Evolutionary conservation across 805 yeast species (phyloP), one percentile per base, ranked within the genome.

Genomic region (Huiozyma sinensis): DNA sequence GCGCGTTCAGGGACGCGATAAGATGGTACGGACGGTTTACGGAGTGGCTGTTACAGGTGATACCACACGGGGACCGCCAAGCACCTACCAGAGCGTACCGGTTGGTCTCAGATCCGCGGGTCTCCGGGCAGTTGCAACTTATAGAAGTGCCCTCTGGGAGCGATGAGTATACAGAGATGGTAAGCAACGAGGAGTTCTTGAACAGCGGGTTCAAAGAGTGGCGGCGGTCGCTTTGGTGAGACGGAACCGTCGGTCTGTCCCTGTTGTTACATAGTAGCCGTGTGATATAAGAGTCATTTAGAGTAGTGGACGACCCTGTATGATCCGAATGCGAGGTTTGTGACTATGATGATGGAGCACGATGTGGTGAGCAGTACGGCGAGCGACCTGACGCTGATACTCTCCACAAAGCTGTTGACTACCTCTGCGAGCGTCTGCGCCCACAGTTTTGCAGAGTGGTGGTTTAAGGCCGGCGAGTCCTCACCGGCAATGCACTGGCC

Each of bases 361-460:
- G 74, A 58, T 17, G 75, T 51, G 1, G 72, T 39, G 4, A 68
- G 47, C 11, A 79, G 52, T 43, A 79, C 69, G 4, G 75, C 48
- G 57, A 83, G 69, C 4, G 88, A 69, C 58, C 83, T 81, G 75
- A 84, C 73, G 31, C 81, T 75, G 34, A 86, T 80, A 2, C 85
- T 82, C 45, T 72, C 75, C 24, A 84, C 64, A 54, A 86, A 86
- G 1, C 88, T 78, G 61, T 87, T 83, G 38, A 87, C 67, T 6
- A 85, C 83, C 49, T 83, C 90, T 1, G 94, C 95, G 52, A 86
- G 71, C 0, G 90, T 81, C 57, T 81, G 88, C 0, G 94, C 94
- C 39, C 88, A 79, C 44, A 87, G 72, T 47, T 71, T 72, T 1
- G 90, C 83, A 40, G 77, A 72, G 4, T 85, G 89, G 9, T 80